Evolutionary conservation across 1,284 basidiomycete species (phyloP), one percentile per base, ranked within the genome.

Genomic region (Coniferiporia weirii): DNA sequence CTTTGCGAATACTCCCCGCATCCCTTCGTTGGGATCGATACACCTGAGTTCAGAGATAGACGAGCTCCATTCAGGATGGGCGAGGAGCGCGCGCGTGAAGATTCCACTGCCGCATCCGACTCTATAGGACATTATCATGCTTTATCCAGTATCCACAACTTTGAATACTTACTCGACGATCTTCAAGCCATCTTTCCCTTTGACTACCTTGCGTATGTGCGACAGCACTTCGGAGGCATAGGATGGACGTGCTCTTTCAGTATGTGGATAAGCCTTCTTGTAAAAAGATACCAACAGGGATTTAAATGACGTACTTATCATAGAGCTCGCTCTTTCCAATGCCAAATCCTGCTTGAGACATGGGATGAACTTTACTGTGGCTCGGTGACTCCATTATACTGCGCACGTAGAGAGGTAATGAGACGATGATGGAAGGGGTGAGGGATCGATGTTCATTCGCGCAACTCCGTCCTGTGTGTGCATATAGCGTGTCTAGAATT

Each of bases 41-140:
- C 89, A 88, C 56, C 72, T 77, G 20, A 90, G 69, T 57, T 76
- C 67, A 47, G 73, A 72, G 54, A 91, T 74, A 47, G 69, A 66
- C 7, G 70, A 66, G 10, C 76, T 66, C 78, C 81, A 85, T 46
- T 78, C 76, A 7, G 80, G 75, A 69, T 88, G 79, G 3, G 79
- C 78, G 44, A 92, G 74, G 20, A 92, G 70, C 1, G 87, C 85
- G 15, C 89, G 81, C 19, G 90, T 91, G 70, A 91, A 92, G 51
- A 92, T 80, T 3, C 89, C 90, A 4, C 89, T 90, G 36, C 90
- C 90, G 40, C 84, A 72, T 34, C 89, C 85, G 46, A 89, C 74
- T 66, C 85, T 87, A n/a, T 64, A 22, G 32, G 51, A 10, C 53
- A 38, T n/a, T 43, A n/a, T 3, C 7, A 13, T 8, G 40, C 10